A percentile compares a stretch with the other conserved stretches of the same genome.
phyloP scores from a whole-genome alignment of 768 basidiomycete species.

The Xerocomus spinulosus region DNA sequence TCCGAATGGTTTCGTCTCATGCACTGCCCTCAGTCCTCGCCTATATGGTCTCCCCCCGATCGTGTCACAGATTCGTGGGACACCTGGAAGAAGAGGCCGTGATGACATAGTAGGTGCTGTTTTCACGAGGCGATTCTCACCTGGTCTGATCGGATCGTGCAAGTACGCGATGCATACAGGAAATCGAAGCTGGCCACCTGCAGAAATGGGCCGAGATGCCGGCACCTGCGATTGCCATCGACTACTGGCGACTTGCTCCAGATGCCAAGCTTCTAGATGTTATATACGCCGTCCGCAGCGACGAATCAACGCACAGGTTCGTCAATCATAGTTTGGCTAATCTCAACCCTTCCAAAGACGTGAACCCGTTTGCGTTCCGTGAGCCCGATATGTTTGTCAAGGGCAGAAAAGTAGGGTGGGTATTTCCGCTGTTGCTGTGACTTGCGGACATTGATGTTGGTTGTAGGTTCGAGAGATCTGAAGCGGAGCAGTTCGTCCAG shows the following conservation, averaged over 20 bases:
- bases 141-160: constrained; percentile 11
- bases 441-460: constrained; percentile 17
- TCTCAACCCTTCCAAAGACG: constrained; percentile 67
- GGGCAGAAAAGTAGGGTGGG: constrained; percentile 71
- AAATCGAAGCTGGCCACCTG: constrained; percentile 75
- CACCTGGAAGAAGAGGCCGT: constrained; percentile 95
- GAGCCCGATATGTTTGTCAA: constrained; percentile 87
- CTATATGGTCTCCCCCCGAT: constrained; percentile 70
- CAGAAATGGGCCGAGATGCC: constrained; percentile 75
- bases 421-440: constrained; percentile 8
- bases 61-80: constrained; percentile 89
- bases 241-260: constrained; percentile 82
- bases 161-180: constrained; percentile 77
- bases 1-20: constrained; percentile 10
- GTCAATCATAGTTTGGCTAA: constrained; percentile 96
- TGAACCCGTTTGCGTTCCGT: constrained; percentile 84
- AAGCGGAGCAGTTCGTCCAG: constrained; percentile 60
- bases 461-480: constrained; percentile 59
- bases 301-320: constrained; percentile 91
- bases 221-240: constrained; percentile 87
- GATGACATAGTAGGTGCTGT: constrained; percentile 68
- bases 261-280: constrained; percentile 83
- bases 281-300: constrained; percentile 86
- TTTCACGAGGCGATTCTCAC: constrained; percentile 17
- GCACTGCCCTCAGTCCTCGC: constrained; percentile 50